A percentile compares a stretch with the other conserved stretches of the same genome.
Conservation (phyloP, 164 flowering plant species). For the Vitis amurensis region DNA sequence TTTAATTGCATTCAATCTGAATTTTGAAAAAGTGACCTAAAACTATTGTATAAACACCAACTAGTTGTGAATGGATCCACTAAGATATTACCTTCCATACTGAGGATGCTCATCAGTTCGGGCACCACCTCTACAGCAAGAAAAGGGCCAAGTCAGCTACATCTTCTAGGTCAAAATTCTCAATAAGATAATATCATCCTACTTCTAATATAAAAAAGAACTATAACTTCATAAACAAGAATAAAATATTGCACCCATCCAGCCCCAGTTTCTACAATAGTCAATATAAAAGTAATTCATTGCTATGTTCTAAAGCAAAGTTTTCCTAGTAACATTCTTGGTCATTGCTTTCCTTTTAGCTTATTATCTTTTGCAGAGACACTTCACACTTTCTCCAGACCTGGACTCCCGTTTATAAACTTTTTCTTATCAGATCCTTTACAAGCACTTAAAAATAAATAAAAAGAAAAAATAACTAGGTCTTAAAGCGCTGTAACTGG, state of each 20-base stretch:
- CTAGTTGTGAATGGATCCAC: slow-evolving; percentile 2
- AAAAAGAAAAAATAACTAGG: neutral
- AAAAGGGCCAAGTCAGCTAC: slow-evolving; percentile 1
- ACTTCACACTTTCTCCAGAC: neutral
- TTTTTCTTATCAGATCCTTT: neutral
- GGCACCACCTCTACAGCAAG: slow-evolving; percentile 58
- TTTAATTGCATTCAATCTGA: neutral
- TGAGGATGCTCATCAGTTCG: slow-evolving; percentile 73
- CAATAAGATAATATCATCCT: neutral
- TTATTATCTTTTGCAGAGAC: neutral
- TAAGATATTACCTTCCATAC: slow-evolving; percentile 68
- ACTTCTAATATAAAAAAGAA: neutral
- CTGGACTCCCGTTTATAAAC: no score
- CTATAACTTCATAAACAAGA: neutral
- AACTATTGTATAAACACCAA: neutral
- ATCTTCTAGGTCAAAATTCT: neutral
- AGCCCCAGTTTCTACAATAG: neutral
- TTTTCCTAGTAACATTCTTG: no score
- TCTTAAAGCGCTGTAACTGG: no score
- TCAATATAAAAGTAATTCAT: neutral
- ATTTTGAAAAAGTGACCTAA: neutral
- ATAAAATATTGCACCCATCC: neutral
- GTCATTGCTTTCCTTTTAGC: neutral
- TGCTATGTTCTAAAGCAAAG: neutral
- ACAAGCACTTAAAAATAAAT: neutral